Conservation (phyloP, 139 green algal species). For the Chara braunii region DNA sequence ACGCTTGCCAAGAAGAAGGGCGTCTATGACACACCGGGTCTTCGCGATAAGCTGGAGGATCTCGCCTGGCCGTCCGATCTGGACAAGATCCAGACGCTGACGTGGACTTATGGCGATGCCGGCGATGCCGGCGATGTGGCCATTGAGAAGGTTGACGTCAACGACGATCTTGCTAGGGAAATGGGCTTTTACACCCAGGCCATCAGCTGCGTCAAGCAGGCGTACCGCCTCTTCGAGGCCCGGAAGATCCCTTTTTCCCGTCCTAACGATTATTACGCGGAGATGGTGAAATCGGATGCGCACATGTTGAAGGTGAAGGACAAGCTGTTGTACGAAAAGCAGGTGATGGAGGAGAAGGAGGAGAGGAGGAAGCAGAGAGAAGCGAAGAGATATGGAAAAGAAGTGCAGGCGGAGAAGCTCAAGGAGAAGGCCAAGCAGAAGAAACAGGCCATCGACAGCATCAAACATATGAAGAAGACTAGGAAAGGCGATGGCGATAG, state of each 20-base stretch:
- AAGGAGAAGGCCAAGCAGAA: conserved; percentile 75
- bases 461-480: conserved; percentile 76
- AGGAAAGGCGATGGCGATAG: conserved; percentile 23
- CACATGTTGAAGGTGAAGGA: conserved; percentile 73
- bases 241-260: conserved; percentile 61
- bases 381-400: conserved; percentile 81
- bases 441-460: conserved; percentile 68
- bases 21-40: conserved; percentile 67
- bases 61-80: conserved; percentile 62
- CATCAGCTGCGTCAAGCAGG: conserved; percentile 58
- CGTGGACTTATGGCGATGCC: background rate
- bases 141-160: conserved; percentile 51
- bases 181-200: conserved; percentile 87
- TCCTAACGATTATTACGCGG: conserved; percentile 89
- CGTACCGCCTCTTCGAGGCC: conserved; percentile 59
- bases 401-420: conserved; percentile 71
- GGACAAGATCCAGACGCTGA: conserved; percentile 45
- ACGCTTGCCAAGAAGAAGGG: background rate
- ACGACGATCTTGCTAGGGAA: conserved; percentile 86
- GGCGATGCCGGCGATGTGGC: background rate
- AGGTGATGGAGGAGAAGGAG: conserved; percentile 29
- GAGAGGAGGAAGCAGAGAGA: conserved; percentile 73
- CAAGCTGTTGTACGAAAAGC: conserved; percentile 33
- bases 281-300: conserved; percentile 95
- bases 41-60: conserved; percentile 86